Percentiles rank a stretch among this genome's conserved stretches.
Evolutionary conservation across 2,329 filamentous ascomycete genomes (phyloP).

Genomic region (Aspergillus fumigatiaffinis): DNA sequence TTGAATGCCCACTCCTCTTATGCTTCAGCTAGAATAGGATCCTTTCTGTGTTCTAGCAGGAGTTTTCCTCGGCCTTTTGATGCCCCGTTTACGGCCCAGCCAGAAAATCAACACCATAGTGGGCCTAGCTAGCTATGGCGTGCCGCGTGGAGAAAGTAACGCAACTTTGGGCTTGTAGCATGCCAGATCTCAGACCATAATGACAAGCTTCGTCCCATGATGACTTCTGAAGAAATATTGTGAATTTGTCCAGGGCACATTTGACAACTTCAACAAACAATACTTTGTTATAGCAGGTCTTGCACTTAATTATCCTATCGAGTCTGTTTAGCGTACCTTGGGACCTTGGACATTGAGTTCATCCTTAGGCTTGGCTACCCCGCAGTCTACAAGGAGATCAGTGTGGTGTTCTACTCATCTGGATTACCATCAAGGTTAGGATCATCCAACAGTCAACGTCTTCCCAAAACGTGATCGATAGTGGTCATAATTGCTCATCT

Average conservation of each 20-base stretch:
- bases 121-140: slow-evolving; percentile 15
- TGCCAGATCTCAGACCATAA: neutral
- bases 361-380: neutral
- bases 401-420: neutral
- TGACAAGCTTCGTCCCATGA: neutral
- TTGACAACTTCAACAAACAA: neutral
- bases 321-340: neutral
- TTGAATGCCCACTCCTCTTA: too few relatives aligned
- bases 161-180: slow-evolving; percentile 7
- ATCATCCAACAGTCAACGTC: too few relatives aligned
- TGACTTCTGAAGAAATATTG: neutral
- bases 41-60: too few relatives aligned
- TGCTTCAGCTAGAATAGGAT: too few relatives aligned
- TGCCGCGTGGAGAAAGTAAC: slow-evolving; percentile 15
- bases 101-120: neutral
- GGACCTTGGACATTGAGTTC: too few relatives aligned
- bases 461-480: too few relatives aligned
- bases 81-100: too few relatives aligned
- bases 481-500: neutral
- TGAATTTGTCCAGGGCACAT: neutral
- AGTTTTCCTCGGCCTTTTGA: too few relatives aligned
- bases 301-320: neutral
- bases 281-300: neutral
- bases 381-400: neutral
- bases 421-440: too few relatives aligned